A percentile compares a stretch with the other conserved stretches of the same genome.
These are phyloP conservation scores for Polygonum maritimum DNA, from an alignment of 148 eudicot genomes.

Conservation along the genomic window DNA sequence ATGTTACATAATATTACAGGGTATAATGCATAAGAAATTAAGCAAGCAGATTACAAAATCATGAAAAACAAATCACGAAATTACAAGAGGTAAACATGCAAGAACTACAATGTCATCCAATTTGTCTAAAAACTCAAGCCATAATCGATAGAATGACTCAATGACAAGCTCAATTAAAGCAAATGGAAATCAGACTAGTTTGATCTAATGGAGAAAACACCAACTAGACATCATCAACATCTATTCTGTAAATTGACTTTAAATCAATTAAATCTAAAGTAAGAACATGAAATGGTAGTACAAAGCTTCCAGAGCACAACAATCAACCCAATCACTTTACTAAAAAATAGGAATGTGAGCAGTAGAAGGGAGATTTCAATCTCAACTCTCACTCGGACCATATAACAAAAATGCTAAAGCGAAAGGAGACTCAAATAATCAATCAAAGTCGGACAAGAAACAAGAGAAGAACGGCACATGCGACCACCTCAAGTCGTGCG, in stretches of 20 bases:
- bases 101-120: slow-evolving; percentile 1
- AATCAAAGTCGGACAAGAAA: not conserved
- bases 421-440: not conserved
- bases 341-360: not conserved
- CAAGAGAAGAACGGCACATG: slow-evolving; percentile 18
- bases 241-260: not conserved
- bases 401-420: not conserved
- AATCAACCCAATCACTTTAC: not conserved
- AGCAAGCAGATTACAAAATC: not conserved
- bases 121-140: not conserved
- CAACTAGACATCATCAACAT: not conserved
- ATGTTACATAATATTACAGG: too few relatives aligned
- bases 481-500: too few relatives aligned
- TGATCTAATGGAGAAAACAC: not conserved
- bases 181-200: not conserved
- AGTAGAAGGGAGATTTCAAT: not conserved
- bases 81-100: slow-evolving; percentile 1
- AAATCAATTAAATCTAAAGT: not conserved
- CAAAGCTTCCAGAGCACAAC: not conserved
- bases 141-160: not conserved
- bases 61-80: not conserved
- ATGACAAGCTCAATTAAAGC: not conserved
- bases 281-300: not conserved
- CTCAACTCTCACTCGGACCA: not conserved
- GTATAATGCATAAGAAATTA: too few relatives aligned